These are phyloP conservation scores for Erysimum pusillum DNA, from an alignment of 441 rosid species.

Conservation along the genomic window DNA sequence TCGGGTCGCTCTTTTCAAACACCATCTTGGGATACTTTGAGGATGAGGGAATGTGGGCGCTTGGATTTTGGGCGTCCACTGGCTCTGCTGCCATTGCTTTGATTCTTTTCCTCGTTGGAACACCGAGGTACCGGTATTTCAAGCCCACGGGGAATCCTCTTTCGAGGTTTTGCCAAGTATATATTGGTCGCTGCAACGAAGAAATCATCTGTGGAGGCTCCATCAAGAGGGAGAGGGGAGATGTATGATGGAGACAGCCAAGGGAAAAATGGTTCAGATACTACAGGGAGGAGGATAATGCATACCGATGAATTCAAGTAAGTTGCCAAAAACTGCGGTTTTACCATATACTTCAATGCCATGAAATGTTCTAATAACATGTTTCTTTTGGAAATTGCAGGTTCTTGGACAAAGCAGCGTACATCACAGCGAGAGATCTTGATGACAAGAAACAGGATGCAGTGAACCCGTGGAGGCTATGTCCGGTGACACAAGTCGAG, in stretches of 20 bases:
- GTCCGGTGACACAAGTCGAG: conserved; percentile 94
- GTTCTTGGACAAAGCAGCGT: conserved; percentile 95
- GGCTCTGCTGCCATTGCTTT: conserved; percentile 83
- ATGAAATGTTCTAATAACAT: conserved; percentile 32
- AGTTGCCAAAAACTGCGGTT: not conserved
- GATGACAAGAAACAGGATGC: conserved; percentile 71
- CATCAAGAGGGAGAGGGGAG: conserved; percentile 45
- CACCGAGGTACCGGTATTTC: conserved; percentile 77
- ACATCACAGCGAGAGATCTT: conserved; percentile 68
- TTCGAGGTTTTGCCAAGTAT: conserved; percentile 80
- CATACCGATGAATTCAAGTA: conserved; percentile 52
- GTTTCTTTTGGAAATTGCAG: conserved; percentile 49
- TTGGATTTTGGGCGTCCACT: conserved; percentile 90
- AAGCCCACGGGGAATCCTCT: conserved; percentile 93
- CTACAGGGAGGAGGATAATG: conserved; percentile 47
- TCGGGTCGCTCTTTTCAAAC: conserved; percentile 95
- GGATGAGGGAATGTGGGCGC: conserved; percentile 91
- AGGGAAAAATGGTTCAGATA: conserved; percentile 36
- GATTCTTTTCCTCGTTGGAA: conserved; percentile 77
- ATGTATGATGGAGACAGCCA: conserved; percentile 44
- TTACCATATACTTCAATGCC: not conserved
- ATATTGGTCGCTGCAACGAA: conserved; percentile 76
- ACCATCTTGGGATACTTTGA: conserved; percentile 89
- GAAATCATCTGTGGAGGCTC: conserved; percentile 64
- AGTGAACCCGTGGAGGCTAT: conserved; percentile 74